phyloP scores from a whole-genome alignment of 2,329 filamentous ascomycete species.

The Aspergillus fischeri region DNA sequence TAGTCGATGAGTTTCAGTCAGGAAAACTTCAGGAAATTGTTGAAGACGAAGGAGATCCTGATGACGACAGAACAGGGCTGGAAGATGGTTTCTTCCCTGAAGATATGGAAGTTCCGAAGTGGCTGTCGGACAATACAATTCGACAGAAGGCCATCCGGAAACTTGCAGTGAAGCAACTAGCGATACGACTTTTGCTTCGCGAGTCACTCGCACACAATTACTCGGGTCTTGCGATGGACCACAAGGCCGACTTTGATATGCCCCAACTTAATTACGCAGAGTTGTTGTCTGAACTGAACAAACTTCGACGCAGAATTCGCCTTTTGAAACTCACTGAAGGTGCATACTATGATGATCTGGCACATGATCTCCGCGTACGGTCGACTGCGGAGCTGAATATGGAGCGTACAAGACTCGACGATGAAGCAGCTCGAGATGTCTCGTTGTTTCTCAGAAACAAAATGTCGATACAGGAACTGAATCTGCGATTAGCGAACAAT shows the following conservation, averaged over 20 bases:
- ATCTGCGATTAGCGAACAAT: constrained; percentile 33
- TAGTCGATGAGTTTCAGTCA: background rate
- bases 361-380: constrained; percentile 21
- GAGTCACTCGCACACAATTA: constrained; percentile 39
- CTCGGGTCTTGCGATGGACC: constrained; percentile 29
- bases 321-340: constrained; percentile 23
- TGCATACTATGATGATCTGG: constrained; percentile 29
- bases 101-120: constrained; percentile 21
- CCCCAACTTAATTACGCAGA: constrained; percentile 28
- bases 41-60: constrained; percentile 1
- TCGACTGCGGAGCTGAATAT: constrained; percentile 13
- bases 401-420: constrained; percentile 22
- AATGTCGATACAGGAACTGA: constrained; percentile 33
- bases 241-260: constrained; percentile 24
- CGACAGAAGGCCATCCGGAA: constrained; percentile 37
- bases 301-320: constrained; percentile 28
- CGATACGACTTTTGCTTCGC: constrained; percentile 36
- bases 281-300: constrained; percentile 32
- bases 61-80: constrained; percentile 4
- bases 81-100: constrained; percentile 16
- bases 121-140: constrained; percentile 26
- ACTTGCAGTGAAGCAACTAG: constrained; percentile 37
- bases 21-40: constrained; percentile 1
- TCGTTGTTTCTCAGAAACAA: constrained; percentile 23
- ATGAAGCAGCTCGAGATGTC: constrained; percentile 27